Conservation (phyloP, 495 filamentous ascomycete genomes). For the Astrocystis sublimbata region DNA sequence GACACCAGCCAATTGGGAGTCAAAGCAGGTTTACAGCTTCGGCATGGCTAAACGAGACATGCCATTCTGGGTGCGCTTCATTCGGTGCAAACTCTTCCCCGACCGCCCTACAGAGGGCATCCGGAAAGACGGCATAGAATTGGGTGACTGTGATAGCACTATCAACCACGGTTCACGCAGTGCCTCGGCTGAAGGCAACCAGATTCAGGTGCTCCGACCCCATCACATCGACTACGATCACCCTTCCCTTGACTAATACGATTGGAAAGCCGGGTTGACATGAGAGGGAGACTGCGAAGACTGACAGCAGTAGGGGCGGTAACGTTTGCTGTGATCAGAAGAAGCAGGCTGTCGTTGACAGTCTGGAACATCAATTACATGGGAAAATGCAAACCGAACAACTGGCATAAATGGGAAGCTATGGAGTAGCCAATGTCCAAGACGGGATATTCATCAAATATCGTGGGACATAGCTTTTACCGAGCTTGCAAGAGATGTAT, state of each 20-base stretch:
- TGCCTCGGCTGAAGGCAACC: slow-evolving; percentile 31
- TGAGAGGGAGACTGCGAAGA: neutral
- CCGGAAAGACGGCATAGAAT: slow-evolving; percentile 32
- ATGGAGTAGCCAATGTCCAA: neutral
- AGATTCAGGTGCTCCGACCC: slow-evolving; percentile 17
- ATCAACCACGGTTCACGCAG: slow-evolving; percentile 30
- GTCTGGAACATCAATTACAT: slow-evolving; percentile 11
- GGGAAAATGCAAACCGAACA: slow-evolving; percentile 7
- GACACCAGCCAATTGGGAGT: slow-evolving; percentile 68
- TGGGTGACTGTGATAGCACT: slow-evolving; percentile 34
- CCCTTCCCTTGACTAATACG: slow-evolving; percentile 30
- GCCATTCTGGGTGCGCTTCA: slow-evolving; percentile 34
- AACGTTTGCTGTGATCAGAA: slow-evolving; percentile 9
- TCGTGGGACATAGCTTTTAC: slow-evolving; percentile 14
- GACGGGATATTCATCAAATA: slow-evolving; percentile 14
- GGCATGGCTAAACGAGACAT: slow-evolving; percentile 38
- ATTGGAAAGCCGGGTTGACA: slow-evolving; percentile 2
- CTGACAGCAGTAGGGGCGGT: neutral
- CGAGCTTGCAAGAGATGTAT: slow-evolving; percentile 7
- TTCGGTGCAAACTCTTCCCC: slow-evolving; percentile 21
- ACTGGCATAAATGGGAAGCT: slow-evolving; percentile 8
- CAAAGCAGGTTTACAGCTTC: slow-evolving; percentile 77
- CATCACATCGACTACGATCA: slow-evolving; percentile 22
- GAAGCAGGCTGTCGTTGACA: slow-evolving; percentile 5
- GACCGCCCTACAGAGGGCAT: slow-evolving; percentile 10